Conservation (phyloP, 2,329 filamentous ascomycete species). For the Bipolaris cookei region DNA sequence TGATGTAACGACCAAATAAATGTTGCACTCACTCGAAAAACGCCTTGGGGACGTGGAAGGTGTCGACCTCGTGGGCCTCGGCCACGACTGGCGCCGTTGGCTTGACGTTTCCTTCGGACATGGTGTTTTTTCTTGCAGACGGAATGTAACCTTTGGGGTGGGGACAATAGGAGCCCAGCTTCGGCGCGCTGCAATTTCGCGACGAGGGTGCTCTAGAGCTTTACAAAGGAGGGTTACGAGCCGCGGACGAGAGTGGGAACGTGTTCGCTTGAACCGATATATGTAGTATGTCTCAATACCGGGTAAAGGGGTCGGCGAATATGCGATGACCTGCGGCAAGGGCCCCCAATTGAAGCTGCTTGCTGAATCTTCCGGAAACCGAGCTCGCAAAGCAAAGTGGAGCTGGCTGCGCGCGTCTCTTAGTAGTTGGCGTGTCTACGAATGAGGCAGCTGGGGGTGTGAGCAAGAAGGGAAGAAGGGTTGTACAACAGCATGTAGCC, state of each 20-base stretch:
- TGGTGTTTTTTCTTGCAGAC: slow-evolving; percentile 31
- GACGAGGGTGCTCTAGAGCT: slow-evolving; percentile 7
- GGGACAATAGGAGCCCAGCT: slow-evolving; percentile 6
- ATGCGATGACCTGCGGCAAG: slow-evolving; percentile 36
- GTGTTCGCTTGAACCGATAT: slow-evolving; percentile 26
- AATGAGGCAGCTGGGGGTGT: neutral
- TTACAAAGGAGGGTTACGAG: slow-evolving; percentile 2
- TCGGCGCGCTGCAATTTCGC: slow-evolving; percentile 17
- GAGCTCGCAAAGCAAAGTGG: slow-evolving; percentile 32
- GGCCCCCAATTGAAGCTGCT: slow-evolving; percentile 27
- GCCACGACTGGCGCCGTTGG: slow-evolving; percentile 62
- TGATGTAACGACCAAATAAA: slow-evolving; percentile 30
- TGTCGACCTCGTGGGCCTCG: slow-evolving; percentile 79
- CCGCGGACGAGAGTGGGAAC: slow-evolving; percentile 10
- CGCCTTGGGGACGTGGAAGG: slow-evolving; percentile 66
- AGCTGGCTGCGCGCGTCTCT: slow-evolving; percentile 24
- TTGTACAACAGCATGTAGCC: no score
- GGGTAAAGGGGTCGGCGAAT: slow-evolving; percentile 47
- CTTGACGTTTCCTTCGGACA: slow-evolving; percentile 55
- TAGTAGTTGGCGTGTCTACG: neutral
- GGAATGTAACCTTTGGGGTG: slow-evolving; percentile 13
- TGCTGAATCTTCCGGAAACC: slow-evolving; percentile 37
- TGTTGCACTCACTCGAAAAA: slow-evolving; percentile 49
- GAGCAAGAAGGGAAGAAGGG: neutral
- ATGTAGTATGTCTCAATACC: slow-evolving; percentile 36